A percentile compares a stretch with the other conserved stretches of the same genome.
phyloP scores from a whole-genome alignment of 2,329 filamentous ascomycete species.

The Epichloe scottii region DNA sequence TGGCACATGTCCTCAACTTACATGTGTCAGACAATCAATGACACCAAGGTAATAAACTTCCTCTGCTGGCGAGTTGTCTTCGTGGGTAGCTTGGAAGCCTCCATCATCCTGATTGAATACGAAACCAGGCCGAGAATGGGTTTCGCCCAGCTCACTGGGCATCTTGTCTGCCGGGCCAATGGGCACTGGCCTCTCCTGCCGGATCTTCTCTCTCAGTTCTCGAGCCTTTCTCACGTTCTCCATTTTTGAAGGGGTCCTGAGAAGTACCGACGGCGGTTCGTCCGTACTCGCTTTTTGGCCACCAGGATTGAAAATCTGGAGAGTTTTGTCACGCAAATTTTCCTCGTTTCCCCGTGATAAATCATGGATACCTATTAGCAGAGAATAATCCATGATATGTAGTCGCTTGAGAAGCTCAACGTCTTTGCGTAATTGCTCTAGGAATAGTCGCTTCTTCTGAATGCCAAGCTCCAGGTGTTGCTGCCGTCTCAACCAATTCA shows the following conservation, averaged over 20 bases:
- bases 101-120: constrained; percentile 93
- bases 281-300: constrained; percentile 48
- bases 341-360: constrained; percentile 85
- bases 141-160: constrained; percentile 76
- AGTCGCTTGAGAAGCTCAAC: constrained; percentile 76
- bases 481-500: constrained; percentile 88
- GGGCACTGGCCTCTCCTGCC: constrained; percentile 83
- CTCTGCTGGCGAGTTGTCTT: constrained; percentile 71
- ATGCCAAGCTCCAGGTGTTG: constrained; percentile 80
- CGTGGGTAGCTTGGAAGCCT: constrained; percentile 83
- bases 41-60: constrained; percentile 97
- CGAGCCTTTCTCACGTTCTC: constrained; percentile 85
- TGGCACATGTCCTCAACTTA: constrained; percentile 38
- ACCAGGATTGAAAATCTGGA: constrained; percentile 88
- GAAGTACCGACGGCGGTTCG: constrained; percentile 53
- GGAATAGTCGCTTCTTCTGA: constrained; percentile 74
- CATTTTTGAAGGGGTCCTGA: constrained; percentile 84
- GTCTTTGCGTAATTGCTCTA: constrained; percentile 79
- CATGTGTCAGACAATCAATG: constrained; percentile 94
- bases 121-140: constrained; percentile 55
- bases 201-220: constrained; percentile 84
- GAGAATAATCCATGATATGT: constrained; percentile 97
- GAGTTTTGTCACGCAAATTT: constrained; percentile 75
- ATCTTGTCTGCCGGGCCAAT: constrained; percentile 80
- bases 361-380: constrained; percentile 91